Percentiles rank a stretch among this genome's conserved stretches.
phyloP scores from a whole-genome alignment of 2,329 filamentous ascomycete genomes.

The Acarospora socialis region DNA sequence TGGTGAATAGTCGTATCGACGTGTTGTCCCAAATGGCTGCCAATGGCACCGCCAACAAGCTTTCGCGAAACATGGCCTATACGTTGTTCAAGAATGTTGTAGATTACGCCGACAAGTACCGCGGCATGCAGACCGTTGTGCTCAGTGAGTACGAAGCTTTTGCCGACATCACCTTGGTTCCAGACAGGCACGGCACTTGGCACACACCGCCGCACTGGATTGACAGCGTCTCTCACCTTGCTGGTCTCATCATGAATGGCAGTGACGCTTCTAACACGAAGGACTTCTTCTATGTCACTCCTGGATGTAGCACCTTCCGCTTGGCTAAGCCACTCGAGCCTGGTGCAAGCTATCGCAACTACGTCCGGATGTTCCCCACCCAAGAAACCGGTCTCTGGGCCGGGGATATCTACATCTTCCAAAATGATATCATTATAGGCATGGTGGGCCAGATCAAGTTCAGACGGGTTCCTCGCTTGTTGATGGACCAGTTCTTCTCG shows the following conservation, averaged over 20 bases:
- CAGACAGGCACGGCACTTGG: constrained; percentile 18
- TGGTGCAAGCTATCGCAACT: constrained; percentile 19
- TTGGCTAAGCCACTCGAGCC: constrained; percentile 17
- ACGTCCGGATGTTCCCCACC: constrained; percentile 21
- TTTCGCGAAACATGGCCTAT: constrained; percentile 22
- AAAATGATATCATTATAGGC: constrained; percentile 21
- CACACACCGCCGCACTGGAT: constrained; percentile 23
- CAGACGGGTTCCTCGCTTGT: constrained; percentile 23
- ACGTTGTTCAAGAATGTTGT: constrained; percentile 19
- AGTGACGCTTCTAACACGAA: constrained; percentile 18
- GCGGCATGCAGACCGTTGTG: constrained; percentile 20
- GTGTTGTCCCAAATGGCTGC: constrained; percentile 14
- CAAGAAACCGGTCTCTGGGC: constrained; percentile 19
- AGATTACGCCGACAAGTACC: constrained; percentile 19
- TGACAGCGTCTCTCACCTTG: constrained; percentile 25
- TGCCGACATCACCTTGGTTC: constrained; percentile 18
- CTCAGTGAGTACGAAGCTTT: constrained; percentile 20
- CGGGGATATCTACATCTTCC: constrained; percentile 28
- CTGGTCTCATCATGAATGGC: constrained; percentile 23
- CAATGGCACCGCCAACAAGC: constrained; percentile 17
- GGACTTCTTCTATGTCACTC: constrained; percentile 22
- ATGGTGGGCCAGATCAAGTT: constrained; percentile 23
- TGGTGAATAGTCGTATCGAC: constrained; percentile 19
- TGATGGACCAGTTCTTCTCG: constrained; percentile 29
- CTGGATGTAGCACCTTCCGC: constrained; percentile 20